These are phyloP conservation scores for Tylopilus vinaceipallidus DNA, from an alignment of 768 basidiomycete species.

Conservation along the genomic window DNA sequence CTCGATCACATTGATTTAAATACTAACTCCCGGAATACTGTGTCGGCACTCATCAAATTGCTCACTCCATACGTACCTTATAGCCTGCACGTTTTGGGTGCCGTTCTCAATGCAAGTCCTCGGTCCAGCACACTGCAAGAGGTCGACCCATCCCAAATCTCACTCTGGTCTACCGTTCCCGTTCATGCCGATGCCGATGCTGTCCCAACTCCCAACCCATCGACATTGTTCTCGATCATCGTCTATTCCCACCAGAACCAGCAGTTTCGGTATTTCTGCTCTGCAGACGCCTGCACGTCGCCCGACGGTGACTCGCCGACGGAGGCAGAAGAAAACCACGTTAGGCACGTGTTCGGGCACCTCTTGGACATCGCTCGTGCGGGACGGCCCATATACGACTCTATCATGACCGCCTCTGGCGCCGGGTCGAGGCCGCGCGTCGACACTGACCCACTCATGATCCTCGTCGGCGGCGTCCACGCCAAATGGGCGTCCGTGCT, in stretches of 20 bases:
- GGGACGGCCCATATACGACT: slow-evolving; percentile 7
- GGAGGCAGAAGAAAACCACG: slow-evolving; percentile 12
- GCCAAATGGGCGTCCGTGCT: slow-evolving; percentile 13
- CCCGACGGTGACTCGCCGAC: background rate
- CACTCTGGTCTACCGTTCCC: slow-evolving; percentile 21
- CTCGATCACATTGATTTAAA: slow-evolving; percentile 14
- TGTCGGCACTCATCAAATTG: slow-evolving; percentile 8
- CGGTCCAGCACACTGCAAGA: slow-evolving; percentile 11
- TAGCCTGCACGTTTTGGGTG: slow-evolving; percentile 16
- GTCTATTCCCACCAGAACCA: slow-evolving; percentile 11
- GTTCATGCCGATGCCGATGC: background rate
- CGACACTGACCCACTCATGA: slow-evolving; percentile 11
- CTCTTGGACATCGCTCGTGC: slow-evolving; percentile 5
- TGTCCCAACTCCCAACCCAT: background rate
- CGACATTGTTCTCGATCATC: slow-evolving; percentile 19
- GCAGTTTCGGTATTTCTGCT: slow-evolving; percentile 20
- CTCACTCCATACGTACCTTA: slow-evolving; percentile 15
- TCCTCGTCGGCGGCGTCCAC: slow-evolving; percentile 4
- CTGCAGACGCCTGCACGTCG: slow-evolving; percentile 1
- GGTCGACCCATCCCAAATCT: slow-evolving; percentile 15
- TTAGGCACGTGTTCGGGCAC: slow-evolving; percentile 12
- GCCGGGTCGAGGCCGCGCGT: background rate
- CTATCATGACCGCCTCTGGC: background rate
- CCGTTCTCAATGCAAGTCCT: slow-evolving; percentile 16
- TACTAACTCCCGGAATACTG: background rate